phyloP scores from a whole-genome alignment of 108 stramenopile genomes.

The Cyclotella sp. region DNA sequence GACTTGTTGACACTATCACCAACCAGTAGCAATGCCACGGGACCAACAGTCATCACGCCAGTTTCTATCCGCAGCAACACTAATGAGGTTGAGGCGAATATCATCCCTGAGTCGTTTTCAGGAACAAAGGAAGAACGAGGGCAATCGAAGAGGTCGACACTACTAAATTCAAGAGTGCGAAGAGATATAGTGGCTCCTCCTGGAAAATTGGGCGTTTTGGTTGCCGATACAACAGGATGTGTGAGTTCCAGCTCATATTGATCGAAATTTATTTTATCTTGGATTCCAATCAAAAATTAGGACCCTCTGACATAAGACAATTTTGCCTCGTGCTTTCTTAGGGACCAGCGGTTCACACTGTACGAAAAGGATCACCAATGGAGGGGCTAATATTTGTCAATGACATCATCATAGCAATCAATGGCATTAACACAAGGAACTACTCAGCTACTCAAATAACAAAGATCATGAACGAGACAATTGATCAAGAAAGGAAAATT shows the following conservation, averaged over 20 bases:
- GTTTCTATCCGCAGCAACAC: slow-evolving; percentile 5
- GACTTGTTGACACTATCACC: no score
- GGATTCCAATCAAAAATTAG: not conserved
- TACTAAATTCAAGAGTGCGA: slow-evolving; percentile 14
- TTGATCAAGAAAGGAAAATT: slow-evolving; percentile 67
- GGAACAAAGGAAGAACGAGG: not conserved
- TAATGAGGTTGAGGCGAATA: slow-evolving; percentile 14
- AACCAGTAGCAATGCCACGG: no score
- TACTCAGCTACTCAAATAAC: slow-evolving; percentile 79
- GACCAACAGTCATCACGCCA: not conserved
- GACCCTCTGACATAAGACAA: not conserved
- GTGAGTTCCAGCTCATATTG: not conserved
- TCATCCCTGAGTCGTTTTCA: slow-evolving; percentile 14
- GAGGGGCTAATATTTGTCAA: slow-evolving; percentile 76
- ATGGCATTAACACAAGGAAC: slow-evolving; percentile 76
- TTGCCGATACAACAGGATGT: slow-evolving; percentile 57
- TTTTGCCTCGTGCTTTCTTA: slow-evolving; percentile 9
- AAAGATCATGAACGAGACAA: slow-evolving; percentile 71
- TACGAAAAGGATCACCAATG: slow-evolving; percentile 71
- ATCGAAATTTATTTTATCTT: no score
- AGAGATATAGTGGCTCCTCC: slow-evolving; percentile 63
- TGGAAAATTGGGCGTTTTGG: slow-evolving; percentile 78
- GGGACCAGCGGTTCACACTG: slow-evolving; percentile 49
- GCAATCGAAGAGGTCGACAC: not conserved
- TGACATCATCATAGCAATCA: slow-evolving; percentile 81